phyloP scores from a whole-genome alignment of 495 filamentous ascomycete species.

The Aspergillus cavernicola region DNA sequence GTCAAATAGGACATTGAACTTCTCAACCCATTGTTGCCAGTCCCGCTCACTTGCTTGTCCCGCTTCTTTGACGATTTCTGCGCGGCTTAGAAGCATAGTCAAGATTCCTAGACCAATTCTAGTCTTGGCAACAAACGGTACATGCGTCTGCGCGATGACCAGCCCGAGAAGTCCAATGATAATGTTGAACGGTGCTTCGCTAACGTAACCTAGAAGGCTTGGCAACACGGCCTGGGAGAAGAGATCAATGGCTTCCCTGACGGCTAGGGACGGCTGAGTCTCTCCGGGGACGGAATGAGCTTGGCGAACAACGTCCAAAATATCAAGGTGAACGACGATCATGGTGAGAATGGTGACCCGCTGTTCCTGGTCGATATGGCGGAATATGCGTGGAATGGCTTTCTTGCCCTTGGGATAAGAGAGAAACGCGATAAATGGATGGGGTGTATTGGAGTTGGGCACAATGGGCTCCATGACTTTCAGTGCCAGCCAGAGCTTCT shows the following conservation, averaged over 20 bases:
- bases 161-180: conserved; percentile 85
- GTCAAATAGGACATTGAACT: conserved; percentile 85
- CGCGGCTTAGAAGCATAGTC: conserved; percentile 91
- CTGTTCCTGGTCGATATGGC: conserved; percentile 86
- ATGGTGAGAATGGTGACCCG: conserved; percentile 91
- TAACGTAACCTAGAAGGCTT: conserved; percentile 79
- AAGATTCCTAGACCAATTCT: conserved; percentile 83
- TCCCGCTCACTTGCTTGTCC: conserved; percentile 64
- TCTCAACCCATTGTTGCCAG: conserved; percentile 77
- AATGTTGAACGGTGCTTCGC: conserved; percentile 84
- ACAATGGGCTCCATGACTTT: conserved; percentile 90
- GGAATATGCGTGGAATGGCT: conserved; percentile 89
- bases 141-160: conserved; percentile 74
- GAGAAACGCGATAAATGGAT: conserved; percentile 95
- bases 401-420: conserved; percentile 96
- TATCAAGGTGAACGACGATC: conserved; percentile 90
- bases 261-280: conserved; percentile 61
- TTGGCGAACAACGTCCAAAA: conserved; percentile 79
- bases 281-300: conserved; percentile 68
- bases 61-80: conserved; percentile 84
- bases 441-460: conserved; percentile 62
- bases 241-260: conserved; percentile 87
- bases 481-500: conserved; percentile 74
- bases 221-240: conserved; percentile 87
- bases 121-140: conserved; percentile 73